These are phyloP conservation scores for Cubamyces lactineus DNA, from an alignment of 768 basidiomycete species.

Conservation along the genomic window DNA sequence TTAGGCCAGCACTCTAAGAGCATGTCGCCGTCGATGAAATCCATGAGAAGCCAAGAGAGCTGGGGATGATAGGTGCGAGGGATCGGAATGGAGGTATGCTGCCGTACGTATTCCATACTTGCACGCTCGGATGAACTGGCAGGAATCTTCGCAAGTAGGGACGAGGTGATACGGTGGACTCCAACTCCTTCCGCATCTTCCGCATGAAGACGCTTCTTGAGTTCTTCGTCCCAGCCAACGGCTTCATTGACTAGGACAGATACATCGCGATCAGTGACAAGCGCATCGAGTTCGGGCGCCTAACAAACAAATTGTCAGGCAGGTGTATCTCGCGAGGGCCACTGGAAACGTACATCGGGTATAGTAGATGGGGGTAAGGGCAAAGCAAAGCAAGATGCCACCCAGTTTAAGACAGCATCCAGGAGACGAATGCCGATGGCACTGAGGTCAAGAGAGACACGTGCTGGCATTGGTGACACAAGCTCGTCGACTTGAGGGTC, in stretches of 20 bases:
- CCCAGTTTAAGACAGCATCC: background rate
- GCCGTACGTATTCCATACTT: slow-evolving; percentile 21
- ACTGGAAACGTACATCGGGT: background rate
- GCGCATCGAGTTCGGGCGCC: background rate
- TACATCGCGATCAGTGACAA: background rate
- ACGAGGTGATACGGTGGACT: slow-evolving; percentile 8
- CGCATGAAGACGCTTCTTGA: slow-evolving; percentile 1
- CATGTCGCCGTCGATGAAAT: slow-evolving; percentile 24
- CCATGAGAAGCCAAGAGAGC: slow-evolving; percentile 20
- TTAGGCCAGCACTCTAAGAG: slow-evolving; percentile 25
- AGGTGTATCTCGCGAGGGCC: background rate
- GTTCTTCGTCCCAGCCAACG: background rate
- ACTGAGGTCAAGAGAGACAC: background rate
- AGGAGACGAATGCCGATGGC: background rate
- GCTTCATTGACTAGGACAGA: background rate
- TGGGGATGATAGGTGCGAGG: slow-evolving; percentile 13
- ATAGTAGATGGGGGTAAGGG: background rate
- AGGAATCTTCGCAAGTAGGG: slow-evolving; percentile 5
- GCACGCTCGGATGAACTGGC: slow-evolving; percentile 1
- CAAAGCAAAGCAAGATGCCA: background rate
- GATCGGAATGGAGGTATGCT: slow-evolving; percentile 21
- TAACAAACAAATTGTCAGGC: too few relatives aligned
- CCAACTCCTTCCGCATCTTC: background rate
- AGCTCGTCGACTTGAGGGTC: background rate
- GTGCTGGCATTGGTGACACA: too few relatives aligned